Conservation (phyloP, 768 basidiomycete species). For the Tephrocybe sp. region DNA sequence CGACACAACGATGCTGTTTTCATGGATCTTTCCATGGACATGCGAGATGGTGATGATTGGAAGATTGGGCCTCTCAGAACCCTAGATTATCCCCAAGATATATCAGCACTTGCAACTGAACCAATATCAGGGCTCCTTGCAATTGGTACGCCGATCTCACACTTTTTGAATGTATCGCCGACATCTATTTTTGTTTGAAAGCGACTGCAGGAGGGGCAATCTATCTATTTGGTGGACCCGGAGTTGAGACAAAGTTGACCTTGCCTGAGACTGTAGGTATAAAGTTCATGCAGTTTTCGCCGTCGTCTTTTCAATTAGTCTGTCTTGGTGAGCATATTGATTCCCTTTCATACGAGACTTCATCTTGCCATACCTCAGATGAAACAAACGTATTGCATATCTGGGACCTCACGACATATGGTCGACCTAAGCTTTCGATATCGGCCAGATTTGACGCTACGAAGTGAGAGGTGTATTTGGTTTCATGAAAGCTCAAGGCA, state of each 20-base stretch:
- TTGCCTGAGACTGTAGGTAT: conserved; percentile 47
- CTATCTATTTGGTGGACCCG: conserved; percentile 66
- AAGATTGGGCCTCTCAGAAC: conserved; percentile 47
- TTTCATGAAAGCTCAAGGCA: background rate
- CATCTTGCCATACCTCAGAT: conserved; percentile 35
- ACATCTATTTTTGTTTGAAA: conserved; percentile 20
- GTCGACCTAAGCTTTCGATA: conserved; percentile 51
- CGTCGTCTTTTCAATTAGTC: conserved; percentile 51
- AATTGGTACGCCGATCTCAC: conserved; percentile 39
- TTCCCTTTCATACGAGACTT: background rate
- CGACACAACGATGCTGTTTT: conserved; percentile 35
- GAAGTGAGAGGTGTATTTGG: conserved; percentile 35
- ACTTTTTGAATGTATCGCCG: conserved; percentile 1
- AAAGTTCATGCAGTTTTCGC: conserved; percentile 64
- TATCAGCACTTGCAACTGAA: conserved; percentile 56
- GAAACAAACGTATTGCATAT: conserved; percentile 53
- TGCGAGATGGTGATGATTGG: conserved; percentile 61
- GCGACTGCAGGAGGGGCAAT: conserved; percentile 68
- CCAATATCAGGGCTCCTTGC: conserved; percentile 63
- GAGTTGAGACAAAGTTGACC: conserved; percentile 53
- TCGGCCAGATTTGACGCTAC: conserved; percentile 49
- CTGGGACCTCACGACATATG: conserved; percentile 57
- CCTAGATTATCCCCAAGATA: conserved; percentile 50
- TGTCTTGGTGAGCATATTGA: conserved; percentile 53
- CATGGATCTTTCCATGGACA: conserved; percentile 56